Percentiles rank a stretch among this genome's conserved stretches.
phyloP scores from a whole-genome alignment of 441 rosid genomes.

The Jatropha podagrica region DNA sequence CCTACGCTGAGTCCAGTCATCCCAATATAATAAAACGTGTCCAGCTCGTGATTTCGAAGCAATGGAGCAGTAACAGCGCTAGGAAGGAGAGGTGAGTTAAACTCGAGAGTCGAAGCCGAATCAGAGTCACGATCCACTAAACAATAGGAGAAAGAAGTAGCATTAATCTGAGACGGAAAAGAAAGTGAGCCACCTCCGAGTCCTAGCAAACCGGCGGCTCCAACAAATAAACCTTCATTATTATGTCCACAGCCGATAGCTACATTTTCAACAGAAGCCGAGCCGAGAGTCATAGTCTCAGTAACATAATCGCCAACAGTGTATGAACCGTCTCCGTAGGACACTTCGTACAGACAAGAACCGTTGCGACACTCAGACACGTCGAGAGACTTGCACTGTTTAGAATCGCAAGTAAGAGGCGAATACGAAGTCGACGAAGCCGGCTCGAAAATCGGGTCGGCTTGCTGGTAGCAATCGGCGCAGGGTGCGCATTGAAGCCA shows the following conservation, averaged over 20 bases:
- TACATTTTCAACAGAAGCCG: constrained; percentile 48
- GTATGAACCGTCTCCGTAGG: constrained; percentile 90
- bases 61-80: constrained; percentile 63
- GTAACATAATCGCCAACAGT: constrained; percentile 71
- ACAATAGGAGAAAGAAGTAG: constrained; percentile 71
- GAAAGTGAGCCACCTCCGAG: constrained; percentile 89
- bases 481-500: constrained; percentile 91
- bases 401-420: constrained; percentile 53
- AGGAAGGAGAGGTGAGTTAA: constrained; percentile 50
- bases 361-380: constrained; percentile 52
- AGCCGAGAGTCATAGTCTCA: constrained; percentile 67
- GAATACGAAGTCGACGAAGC: constrained; percentile 52
- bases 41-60: constrained; percentile 59
- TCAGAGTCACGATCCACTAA: constrained; percentile 77
- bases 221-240: constrained; percentile 81
- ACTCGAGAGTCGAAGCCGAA: constrained; percentile 61
- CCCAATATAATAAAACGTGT: constrained; percentile 75
- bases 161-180: constrained; percentile 69
- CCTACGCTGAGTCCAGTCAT: constrained; percentile 74
- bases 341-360: constrained; percentile 67
- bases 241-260: constrained; percentile 86
- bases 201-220: constrained; percentile 87
- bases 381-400: constrained; percentile 60
- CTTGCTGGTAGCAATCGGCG: constrained; percentile 66
- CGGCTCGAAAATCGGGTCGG: constrained; percentile 76